These are phyloP conservation scores for Lentithecium fluviatile DNA, from an alignment of 495 filamentous ascomycete species.

Conservation along the genomic window DNA sequence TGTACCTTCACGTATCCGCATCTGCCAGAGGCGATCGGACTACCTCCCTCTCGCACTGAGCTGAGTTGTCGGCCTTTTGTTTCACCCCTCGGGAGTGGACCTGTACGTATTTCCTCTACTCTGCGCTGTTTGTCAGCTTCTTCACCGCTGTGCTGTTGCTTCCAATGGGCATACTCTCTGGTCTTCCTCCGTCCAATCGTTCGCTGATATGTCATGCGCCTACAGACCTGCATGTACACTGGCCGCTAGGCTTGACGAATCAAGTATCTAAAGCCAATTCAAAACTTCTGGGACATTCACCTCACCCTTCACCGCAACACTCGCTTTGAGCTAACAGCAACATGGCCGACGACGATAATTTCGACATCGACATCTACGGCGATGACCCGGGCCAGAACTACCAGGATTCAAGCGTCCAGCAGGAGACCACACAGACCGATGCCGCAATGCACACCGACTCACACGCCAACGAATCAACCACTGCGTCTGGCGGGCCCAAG, in stretches of 20 bases:
- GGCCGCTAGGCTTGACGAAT: constrained; percentile 26
- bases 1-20: constrained; percentile 31
- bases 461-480: constrained; percentile 7
- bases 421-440: constrained; percentile 24
- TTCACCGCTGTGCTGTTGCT: constrained; percentile 2
- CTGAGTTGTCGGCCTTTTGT: constrained; percentile 23
- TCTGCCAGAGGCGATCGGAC: constrained; percentile 38
- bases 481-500: neutral
- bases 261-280: constrained; percentile 36
- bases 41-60: constrained; percentile 15
- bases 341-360: constrained; percentile 90
- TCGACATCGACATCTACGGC: constrained; percentile 98
- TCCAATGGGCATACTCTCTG: constrained; percentile 10
- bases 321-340: constrained; percentile 35
- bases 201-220: constrained; percentile 25
- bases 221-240: constrained; percentile 35
- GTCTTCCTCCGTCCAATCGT: constrained; percentile 3
- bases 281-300: constrained; percentile 13
- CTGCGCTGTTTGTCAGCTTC: constrained; percentile 11
- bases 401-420: constrained; percentile 38
- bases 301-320: constrained; percentile 13
- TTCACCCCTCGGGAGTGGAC: constrained; percentile 14
- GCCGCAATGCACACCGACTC: constrained; percentile 27
- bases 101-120: constrained; percentile 35
- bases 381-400: constrained; percentile 59